Base-by-base conservation (phyloP, 768 basidiomycete species). In the Ramaria rubella region DNA sequence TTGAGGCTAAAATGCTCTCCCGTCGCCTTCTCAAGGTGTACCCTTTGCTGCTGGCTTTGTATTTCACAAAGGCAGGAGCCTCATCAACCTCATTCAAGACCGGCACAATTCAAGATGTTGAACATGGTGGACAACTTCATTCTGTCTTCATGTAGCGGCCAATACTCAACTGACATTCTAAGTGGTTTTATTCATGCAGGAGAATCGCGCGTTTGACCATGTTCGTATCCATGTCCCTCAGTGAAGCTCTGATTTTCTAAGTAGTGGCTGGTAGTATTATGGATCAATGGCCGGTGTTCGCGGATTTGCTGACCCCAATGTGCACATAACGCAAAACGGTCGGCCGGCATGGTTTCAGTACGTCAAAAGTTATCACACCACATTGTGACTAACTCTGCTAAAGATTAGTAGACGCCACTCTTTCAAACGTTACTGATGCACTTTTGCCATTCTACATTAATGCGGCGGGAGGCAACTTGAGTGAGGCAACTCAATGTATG, bases 161-260 rank as follows among this genome's bases (percentile, higher is more conserved):
- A n/a, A n/a, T n/a, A n/a, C n/a, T n/a, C n/a, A n/a, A n/a, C n/a
- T n/a, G n/a, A n/a, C n/a, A n/a, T n/a, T n/a, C n/a, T 29, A 15
- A 55, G 61, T 62, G 15, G 56, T 62, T 19, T 36, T 62, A 5
- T 58, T 57, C 50, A 60, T 62, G 61, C 61, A 62, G 31, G 61
- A 62, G 45, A 62, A 62, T 53, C 59, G 61, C n/a, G 61, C 61
- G 2, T 60, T 57, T 42, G 61, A 61, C 24, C 49, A 59, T 48
- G 55, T 57, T 6, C n/a, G 48, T 52, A 33, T 11, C 30, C 31
- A 29, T 23, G 30, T 52, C 33, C 12, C 19, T 34, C n/a, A n/a
- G 19, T 30, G 15, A 14, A 27, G 19, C 14, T 15, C 50, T n/a
- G n/a, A n/a, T n/a, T n/a, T n/a, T 52, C 24, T 14, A 15, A 21